These are phyloP conservation scores for Cercospora brassicicola DNA, from an alignment of 2,329 filamentous ascomycete species.

Conservation along the genomic window DNA sequence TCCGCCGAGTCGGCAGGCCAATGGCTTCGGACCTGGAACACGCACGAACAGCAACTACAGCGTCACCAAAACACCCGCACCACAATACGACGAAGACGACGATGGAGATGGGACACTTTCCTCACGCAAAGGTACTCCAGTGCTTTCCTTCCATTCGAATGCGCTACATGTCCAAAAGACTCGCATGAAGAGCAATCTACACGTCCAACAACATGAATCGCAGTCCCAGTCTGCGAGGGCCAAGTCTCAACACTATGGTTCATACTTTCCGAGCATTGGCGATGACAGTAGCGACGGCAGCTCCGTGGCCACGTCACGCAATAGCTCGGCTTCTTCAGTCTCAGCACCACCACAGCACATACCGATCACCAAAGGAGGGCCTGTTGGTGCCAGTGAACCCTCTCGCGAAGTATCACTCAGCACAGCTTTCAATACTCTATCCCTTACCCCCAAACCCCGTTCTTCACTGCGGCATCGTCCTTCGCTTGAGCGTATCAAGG, in stretches of 20 bases:
- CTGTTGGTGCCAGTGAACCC: slow-evolving; percentile 28
- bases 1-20: slow-evolving; percentile 47
- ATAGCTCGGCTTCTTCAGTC: slow-evolving; percentile 27
- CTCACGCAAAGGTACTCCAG: slow-evolving; percentile 50
- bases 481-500: slow-evolving; percentile 37
- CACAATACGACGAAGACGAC: slow-evolving; percentile 39
- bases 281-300: slow-evolving; percentile 23
- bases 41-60: slow-evolving; percentile 18
- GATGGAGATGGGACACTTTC: slow-evolving; percentile 36
- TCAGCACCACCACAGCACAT: slow-evolving; percentile 24
- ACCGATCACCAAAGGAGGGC: slow-evolving; percentile 24
- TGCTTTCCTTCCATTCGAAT: slow-evolving; percentile 41
- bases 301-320: slow-evolving; percentile 26
- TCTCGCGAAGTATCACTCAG: slow-evolving; percentile 37
- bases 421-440: slow-evolving; percentile 34
- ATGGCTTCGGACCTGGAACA: slow-evolving; percentile 33
- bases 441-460: slow-evolving; percentile 28
- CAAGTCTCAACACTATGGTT: slow-evolving; percentile 36
- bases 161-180: slow-evolving; percentile 36
- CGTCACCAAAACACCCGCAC: slow-evolving; percentile 8
- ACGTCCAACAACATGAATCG: slow-evolving; percentile 19
- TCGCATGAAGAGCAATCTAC: slow-evolving; percentile 36
- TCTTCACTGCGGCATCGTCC: slow-evolving; percentile 31
- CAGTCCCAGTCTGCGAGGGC: slow-evolving; percentile 22
- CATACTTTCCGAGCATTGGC: slow-evolving; percentile 27